Evolutionary conservation across 2,329 filamentous ascomycete genomes (phyloP), one percentile per base, ranked within the genome.

Genomic region (Aspergillus sp.): DNA sequence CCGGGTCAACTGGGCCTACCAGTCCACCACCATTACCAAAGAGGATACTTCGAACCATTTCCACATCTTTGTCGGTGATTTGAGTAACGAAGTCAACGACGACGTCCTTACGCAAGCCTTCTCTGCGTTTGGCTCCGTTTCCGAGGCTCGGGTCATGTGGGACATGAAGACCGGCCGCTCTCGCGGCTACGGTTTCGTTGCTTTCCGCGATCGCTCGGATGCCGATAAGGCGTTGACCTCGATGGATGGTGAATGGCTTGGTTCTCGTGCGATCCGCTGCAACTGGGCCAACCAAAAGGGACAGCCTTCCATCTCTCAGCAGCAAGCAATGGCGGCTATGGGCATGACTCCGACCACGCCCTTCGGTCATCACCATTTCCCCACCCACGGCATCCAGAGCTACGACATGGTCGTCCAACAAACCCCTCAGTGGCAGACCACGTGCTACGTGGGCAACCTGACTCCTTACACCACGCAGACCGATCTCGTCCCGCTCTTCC

Each of bases 211-310:
- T 64, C 91, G 94, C 64, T 81, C 86, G 39, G 95, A 99, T 72
- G 95, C 95, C 29, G 95, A 99, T 77, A 96, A 97, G 80, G 94
- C 95, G 1, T 79, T 99, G 71, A 96, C 90, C 80, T 92, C 92
- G 63, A 99, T 99, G 95, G 95, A 99, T 72, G 95, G 95, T 63
- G 95, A 99, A 81, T 99, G 95, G 95, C 88, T 99, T 54, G 95
- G 95, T 56, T 98, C 95, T 70, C 91, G 95, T 65, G 95, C 95
- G 46, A 99, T 99, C 73, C 93, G 95, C 69, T 98, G 94, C 85
- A 99, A 99, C 83, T 99, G 95, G 95, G 95, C 95, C 62, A 99
- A 99, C 81, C 95, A 99, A 75, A 99, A 99, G 83, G 95, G 95
- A n/a, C 95, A 99, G 74, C 95, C 95, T 58, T 98, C 95, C 2